These are phyloP conservation scores for Inosperma sp. DNA, from an alignment of 768 basidiomycete species.

Conservation along the genomic window DNA sequence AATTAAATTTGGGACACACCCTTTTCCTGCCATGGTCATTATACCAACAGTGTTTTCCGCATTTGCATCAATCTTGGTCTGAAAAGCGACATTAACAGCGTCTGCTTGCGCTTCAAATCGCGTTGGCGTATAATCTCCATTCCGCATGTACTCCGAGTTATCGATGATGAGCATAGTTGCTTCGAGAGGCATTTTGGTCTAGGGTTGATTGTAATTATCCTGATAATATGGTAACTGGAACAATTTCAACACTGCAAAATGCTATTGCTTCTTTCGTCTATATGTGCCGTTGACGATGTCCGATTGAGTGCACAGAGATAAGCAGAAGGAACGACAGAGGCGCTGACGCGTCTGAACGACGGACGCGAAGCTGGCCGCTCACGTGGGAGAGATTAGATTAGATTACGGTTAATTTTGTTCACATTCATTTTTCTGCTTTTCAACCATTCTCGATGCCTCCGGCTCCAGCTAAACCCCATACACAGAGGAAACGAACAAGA, in stretches of 20 bases:
- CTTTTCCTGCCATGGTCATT: constrained; percentile 98
- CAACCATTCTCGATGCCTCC: constrained; percentile 30
- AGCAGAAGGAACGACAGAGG: not conserved
- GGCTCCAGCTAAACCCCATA: no score
- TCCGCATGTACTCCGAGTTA: constrained; percentile 97
- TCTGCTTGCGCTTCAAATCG: constrained; percentile 90
- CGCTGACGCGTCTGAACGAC: constrained; percentile 2
- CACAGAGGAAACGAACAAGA: constrained; percentile 43
- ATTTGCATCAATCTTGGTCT: constrained; percentile 91
- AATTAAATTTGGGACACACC: constrained; percentile 44
- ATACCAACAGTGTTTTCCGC: constrained; percentile 96
- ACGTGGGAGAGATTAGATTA: constrained; percentile 7
- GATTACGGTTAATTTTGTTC: not conserved
- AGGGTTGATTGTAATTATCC: not conserved
- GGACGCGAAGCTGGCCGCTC: not conserved
- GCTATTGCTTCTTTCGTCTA: no score
- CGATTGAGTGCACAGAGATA: no score
- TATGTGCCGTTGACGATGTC: no score
- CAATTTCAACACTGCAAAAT: no score
- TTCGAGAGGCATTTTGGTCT: constrained; percentile 85
- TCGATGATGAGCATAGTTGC: constrained; percentile 97
- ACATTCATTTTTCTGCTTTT: not conserved
- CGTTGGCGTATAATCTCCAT: constrained; percentile 84
- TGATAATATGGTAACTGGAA: not conserved
- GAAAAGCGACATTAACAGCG: constrained; percentile 85